Percentiles rank a stretch among this genome's conserved stretches.
phyloP scores from a whole-genome alignment of 345 rosid species.

The Sapria himalayana region DNA sequence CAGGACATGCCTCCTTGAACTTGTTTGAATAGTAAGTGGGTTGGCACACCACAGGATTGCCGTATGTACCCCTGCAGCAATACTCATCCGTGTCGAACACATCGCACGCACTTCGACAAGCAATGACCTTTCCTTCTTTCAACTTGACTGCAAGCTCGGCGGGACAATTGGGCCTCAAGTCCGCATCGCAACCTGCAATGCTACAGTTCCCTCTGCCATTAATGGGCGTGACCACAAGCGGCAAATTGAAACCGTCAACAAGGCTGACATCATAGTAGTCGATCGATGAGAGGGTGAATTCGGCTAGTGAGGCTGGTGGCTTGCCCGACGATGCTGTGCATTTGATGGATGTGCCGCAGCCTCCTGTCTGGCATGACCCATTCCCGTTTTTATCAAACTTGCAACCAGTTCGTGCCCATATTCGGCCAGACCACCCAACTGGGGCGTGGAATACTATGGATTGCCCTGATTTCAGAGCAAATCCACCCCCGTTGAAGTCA shows the following conservation, averaged over 20 bases:
- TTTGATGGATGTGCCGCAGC: constrained; percentile 40
- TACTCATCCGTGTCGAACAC: constrained; percentile 28
- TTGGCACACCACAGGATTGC: constrained; percentile 15
- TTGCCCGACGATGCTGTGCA: constrained; percentile 33
- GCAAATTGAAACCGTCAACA: constrained; percentile 44
- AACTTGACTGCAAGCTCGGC: constrained; percentile 17
- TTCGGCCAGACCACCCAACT: constrained; percentile 61
- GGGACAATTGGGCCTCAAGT: constrained; percentile 25
- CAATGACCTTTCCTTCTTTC: constrained; percentile 22
- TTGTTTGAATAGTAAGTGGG: constrained; percentile 32
- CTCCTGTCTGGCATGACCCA: constrained; percentile 57
- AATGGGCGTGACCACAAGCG: constrained; percentile 18
- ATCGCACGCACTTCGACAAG: constrained; percentile 40
- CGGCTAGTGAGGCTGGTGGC: constrained; percentile 48
- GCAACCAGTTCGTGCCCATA: constrained; percentile 81
- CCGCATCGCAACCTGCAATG: constrained; percentile 33
- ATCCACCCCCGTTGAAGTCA: constrained; percentile 32
- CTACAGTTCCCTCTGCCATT: constrained; percentile 31
- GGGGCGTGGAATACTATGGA: constrained; percentile 37
- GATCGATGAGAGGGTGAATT: constrained; percentile 18
- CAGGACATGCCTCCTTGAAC: constrained; percentile 42
- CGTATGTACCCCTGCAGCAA: constrained; percentile 34
- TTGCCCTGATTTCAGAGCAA: constrained; percentile 34
- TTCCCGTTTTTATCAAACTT: constrained; percentile 34
- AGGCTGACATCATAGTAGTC: constrained; percentile 49